phyloP scores from a whole-genome alignment of 805 yeast species.

The Candida fluviatilis region DNA sequence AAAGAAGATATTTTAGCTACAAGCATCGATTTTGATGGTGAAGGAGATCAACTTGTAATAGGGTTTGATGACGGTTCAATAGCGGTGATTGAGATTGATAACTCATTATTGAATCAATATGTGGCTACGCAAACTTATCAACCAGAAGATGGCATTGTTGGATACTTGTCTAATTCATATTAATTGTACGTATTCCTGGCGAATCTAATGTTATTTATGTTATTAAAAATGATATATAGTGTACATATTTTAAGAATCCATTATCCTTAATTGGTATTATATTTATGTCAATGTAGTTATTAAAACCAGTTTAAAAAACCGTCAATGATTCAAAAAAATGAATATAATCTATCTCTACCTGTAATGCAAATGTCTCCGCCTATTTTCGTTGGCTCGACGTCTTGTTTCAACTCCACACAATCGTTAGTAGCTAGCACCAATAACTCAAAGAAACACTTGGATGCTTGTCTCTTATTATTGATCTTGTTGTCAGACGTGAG shows the following conservation, averaged over 20 bases:
- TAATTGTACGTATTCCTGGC: background rate
- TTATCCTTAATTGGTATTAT: no score
- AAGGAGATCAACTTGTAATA: constrained; percentile 16
- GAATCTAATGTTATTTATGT: background rate
- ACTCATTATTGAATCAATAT: background rate
- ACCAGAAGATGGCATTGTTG: background rate
- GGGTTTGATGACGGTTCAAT: constrained; percentile 21
- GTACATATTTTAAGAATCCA: no score
- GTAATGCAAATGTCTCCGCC: constrained; percentile 58
- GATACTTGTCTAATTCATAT: background rate
- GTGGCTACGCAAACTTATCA: background rate
- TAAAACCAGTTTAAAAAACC: background rate
- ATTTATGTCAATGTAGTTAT: background rate
- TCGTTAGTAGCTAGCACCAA: constrained; percentile 77
- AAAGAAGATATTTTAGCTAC: constrained; percentile 4
- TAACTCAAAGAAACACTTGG: constrained; percentile 75
- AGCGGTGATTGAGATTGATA: constrained; percentile 1
- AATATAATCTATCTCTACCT: constrained; percentile 38
- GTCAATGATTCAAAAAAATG: constrained; percentile 7
- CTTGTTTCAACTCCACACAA: constrained; percentile 61
- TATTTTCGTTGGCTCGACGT: constrained; percentile 29
- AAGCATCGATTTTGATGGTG: constrained; percentile 11
- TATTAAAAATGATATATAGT: background rate
- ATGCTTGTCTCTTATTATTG: constrained; percentile 54
- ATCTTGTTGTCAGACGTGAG: constrained; percentile 16